These are phyloP conservation scores for Eucalyptus fibrosa DNA, from an alignment of 345 rosid genomes.

Conservation along the genomic window DNA sequence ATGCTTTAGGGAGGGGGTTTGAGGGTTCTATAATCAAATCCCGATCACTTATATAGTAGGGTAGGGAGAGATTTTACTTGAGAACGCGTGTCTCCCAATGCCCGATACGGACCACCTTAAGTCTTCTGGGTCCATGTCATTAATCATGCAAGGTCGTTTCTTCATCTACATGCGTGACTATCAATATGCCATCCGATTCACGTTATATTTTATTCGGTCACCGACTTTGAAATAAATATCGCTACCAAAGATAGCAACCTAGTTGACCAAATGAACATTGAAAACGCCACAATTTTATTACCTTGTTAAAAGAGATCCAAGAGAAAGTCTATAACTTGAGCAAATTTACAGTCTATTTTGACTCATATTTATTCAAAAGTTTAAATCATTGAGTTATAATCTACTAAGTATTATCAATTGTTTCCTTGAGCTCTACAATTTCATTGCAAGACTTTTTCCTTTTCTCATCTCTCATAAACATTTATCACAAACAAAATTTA, in stretches of 20 bases:
- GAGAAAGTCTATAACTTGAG: neutral
- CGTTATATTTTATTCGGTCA: neutral
- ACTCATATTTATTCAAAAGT: neutral
- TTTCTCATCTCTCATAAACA: neutral
- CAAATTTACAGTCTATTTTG: fast-evolving
- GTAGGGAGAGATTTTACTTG: neutral
- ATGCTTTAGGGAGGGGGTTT: neutral
- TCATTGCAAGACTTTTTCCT: neutral
- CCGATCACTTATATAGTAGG: neutral
- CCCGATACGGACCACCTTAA: neutral
- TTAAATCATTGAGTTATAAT: neutral
- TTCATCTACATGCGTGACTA: neutral
- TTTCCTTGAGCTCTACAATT: neutral
- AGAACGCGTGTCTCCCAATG: neutral
- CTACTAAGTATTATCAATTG: neutral
- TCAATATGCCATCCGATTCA: neutral
- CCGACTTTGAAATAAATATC: neutral
- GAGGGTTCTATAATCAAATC: neutral
- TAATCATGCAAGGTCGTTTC: neutral
- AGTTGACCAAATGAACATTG: neutral
- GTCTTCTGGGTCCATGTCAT: neutral
- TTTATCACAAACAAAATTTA: fast-evolving
- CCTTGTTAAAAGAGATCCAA: neutral
- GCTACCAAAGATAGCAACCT: neutral
- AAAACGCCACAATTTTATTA: neutral